Percentiles rank a stretch among this genome's conserved stretches.
Conservation (phyloP, 169 alveolate genomes). For the Cyclospora cayetanensis region DNA sequence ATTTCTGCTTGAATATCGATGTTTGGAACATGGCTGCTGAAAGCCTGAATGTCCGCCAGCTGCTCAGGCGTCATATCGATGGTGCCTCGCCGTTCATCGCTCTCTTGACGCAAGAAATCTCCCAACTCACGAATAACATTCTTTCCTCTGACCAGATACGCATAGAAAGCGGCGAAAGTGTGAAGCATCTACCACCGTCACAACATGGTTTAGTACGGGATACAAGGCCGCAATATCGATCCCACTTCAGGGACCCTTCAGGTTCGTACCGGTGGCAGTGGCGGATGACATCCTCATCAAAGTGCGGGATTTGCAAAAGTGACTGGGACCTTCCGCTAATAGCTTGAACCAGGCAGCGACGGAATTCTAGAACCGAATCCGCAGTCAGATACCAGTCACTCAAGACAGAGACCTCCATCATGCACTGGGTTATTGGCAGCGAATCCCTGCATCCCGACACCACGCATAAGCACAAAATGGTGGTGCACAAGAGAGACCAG, state of each 20-base stretch:
- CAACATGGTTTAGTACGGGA: too few relatives aligned
- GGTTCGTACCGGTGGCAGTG: slow-evolving; percentile 66
- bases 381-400: slow-evolving; percentile 87
- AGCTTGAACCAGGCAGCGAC: slow-evolving; percentile 91
- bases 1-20: slow-evolving; percentile 82
- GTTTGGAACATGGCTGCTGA: slow-evolving; percentile 83
- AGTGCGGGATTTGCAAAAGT: slow-evolving; percentile 91
- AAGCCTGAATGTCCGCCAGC: slow-evolving; percentile 85
- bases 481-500: neutral
- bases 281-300: slow-evolving; percentile 79
- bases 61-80: slow-evolving; percentile 82
- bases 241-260: neutral
- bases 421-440: slow-evolving; percentile 87
- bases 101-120: slow-evolving; percentile 84
- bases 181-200: too few relatives aligned
- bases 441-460: slow-evolving; percentile 75
- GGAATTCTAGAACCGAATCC: slow-evolving; percentile 85
- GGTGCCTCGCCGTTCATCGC: slow-evolving; percentile 84
- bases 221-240: too few relatives aligned
- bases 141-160: slow-evolving; percentile 81
- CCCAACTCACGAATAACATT: slow-evolving; percentile 81
- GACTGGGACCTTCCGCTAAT: slow-evolving; percentile 84
- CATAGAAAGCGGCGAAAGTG: neutral
- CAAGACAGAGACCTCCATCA: slow-evolving; percentile 86
- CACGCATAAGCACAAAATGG: neutral